A percentile compares a stretch with the other conserved stretches of the same genome.
These are phyloP conservation scores for Fremontodendron californicum DNA, from an alignment of 345 rosid species.

Conservation along the genomic window DNA sequence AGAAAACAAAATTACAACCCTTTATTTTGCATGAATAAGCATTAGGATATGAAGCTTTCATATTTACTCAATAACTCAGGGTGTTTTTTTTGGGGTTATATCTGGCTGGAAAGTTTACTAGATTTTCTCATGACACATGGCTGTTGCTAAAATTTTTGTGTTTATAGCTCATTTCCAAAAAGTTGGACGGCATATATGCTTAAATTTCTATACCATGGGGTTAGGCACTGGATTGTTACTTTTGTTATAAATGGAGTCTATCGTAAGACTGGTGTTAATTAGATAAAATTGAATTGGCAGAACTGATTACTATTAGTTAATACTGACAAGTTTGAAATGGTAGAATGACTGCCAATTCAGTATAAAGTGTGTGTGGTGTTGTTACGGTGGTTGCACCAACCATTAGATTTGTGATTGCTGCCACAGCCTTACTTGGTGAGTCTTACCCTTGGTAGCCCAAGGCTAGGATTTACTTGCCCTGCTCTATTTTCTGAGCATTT, in stretches of 20 bases:
- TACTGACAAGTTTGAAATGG: not conserved
- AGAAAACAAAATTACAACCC: not conserved
- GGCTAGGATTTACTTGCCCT: not conserved
- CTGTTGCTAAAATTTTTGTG: not conserved
- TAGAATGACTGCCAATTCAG: not conserved
- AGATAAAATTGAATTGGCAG: not conserved
- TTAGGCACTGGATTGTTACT: not conserved
- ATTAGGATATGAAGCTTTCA: not conserved
- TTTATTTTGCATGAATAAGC: not conserved
- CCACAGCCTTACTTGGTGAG: not conserved
- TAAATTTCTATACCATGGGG: not conserved
- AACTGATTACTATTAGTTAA: not conserved
- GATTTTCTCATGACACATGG: not conserved
- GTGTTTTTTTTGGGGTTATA: not conserved
- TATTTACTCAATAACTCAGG: not conserved
- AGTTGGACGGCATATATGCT: not conserved
- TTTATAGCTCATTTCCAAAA: not conserved
- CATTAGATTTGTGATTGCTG: not conserved
- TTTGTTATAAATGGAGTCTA: not conserved
- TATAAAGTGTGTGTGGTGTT: not conserved
- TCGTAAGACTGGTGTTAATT: not conserved
- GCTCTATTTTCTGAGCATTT: not conserved
- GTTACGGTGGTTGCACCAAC: not conserved
- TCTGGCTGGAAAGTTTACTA: not conserved
- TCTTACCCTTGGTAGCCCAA: not conserved